Conservation (phyloP, 2,329 filamentous ascomycete species). For the Biscogniauxia mediterranea region DNA sequence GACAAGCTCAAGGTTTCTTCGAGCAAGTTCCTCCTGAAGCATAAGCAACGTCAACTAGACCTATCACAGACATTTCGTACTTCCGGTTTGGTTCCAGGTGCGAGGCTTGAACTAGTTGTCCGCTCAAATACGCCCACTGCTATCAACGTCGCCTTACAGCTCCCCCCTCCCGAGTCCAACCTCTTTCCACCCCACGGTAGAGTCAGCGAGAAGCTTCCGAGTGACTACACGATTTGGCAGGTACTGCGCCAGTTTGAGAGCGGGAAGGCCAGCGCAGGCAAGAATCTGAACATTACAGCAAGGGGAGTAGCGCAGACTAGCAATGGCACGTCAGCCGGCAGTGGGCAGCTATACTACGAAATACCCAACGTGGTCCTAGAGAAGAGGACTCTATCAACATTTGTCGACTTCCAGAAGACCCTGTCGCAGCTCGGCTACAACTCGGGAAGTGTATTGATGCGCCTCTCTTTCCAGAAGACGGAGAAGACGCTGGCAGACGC, state of each 20-base stretch:
- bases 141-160: constrained; percentile 84
- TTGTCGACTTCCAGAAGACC: constrained; percentile 85
- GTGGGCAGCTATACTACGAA: constrained; percentile 84
- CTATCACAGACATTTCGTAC: constrained; percentile 81
- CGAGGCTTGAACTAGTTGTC: constrained; percentile 88
- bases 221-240: constrained; percentile 85
- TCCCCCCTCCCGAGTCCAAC: constrained; percentile 69
- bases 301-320: constrained; percentile 67
- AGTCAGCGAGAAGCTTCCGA: constrained; percentile 81
- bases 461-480: constrained; percentile 73
- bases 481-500: constrained; percentile 80
- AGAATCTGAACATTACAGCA: constrained; percentile 77
- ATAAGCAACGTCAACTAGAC: constrained; percentile 83
- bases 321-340: constrained; percentile 51
- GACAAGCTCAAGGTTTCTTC: constrained; percentile 71
- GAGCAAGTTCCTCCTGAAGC: constrained; percentile 78
- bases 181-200: constrained; percentile 62
- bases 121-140: constrained; percentile 81
- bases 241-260: constrained; percentile 88
- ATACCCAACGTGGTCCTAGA: constrained; percentile 81
- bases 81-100: constrained; percentile 77
- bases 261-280: constrained; percentile 59
- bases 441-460: constrained; percentile 75
- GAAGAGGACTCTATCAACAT: constrained; percentile 72
- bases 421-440: constrained; percentile 85